Conservation (phyloP, 108 stramenopile genomes). For the Fistulifera pelliculosa region DNA sequence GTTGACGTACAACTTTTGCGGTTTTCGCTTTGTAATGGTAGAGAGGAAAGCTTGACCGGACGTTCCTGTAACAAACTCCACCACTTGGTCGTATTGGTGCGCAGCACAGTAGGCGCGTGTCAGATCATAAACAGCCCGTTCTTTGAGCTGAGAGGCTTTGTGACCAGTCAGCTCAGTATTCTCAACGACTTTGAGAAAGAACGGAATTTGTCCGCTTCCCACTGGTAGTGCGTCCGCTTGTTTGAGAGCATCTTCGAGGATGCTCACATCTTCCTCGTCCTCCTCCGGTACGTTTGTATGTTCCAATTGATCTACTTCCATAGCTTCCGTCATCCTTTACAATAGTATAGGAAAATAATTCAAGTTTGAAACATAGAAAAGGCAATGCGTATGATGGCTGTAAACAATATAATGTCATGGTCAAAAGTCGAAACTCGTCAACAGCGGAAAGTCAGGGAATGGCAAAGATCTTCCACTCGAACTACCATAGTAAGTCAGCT, state of each 20-base stretch:
- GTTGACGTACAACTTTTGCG: constrained; percentile 94
- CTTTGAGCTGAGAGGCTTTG: constrained; percentile 74
- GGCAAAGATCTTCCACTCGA: no score
- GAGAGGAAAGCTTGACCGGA: constrained; percentile 72
- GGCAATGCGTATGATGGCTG: no score
- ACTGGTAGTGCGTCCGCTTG: constrained; percentile 27
- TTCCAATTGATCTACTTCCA: neutral
- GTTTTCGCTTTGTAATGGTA: constrained; percentile 94
- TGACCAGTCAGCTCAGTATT: constrained; percentile 51
- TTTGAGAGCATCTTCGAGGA: constrained; percentile 36
- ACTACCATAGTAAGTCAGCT: no score
- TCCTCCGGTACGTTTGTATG: constrained; percentile 21
- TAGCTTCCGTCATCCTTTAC: constrained; percentile 4
- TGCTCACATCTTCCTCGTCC: constrained; percentile 51
- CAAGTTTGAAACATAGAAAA: no score
- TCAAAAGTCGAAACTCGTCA: no score
- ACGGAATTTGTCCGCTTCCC: constrained; percentile 29
- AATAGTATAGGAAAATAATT: no score
- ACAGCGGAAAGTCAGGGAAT: no score
- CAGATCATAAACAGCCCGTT: constrained; percentile 86
- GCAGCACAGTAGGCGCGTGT: constrained; percentile 75
- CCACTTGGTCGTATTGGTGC: constrained; percentile 62
- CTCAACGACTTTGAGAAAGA: constrained; percentile 45
- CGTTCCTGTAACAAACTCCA: constrained; percentile 66
- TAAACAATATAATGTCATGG: no score